phyloP scores from a whole-genome alignment of 441 rosid genomes.

The Geranium incanum region DNA sequence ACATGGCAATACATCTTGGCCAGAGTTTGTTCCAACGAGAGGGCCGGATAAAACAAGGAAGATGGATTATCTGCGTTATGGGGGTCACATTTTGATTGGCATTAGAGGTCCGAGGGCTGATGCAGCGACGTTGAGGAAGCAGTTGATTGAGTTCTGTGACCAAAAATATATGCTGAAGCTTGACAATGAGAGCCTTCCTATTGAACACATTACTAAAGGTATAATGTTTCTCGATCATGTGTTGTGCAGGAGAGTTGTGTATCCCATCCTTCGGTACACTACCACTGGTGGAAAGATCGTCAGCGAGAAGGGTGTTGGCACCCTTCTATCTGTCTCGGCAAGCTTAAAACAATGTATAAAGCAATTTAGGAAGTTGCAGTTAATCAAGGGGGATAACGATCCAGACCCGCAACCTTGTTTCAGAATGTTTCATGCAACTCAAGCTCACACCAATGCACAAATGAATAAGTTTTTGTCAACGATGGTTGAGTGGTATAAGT shows the following conservation, averaged over 20 bases:
- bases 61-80: constrained; percentile 77
- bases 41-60: constrained; percentile 93
- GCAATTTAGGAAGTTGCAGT: constrained; percentile 75
- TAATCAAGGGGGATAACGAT: constrained; percentile 85
- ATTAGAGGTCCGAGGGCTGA: constrained; percentile 90
- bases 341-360: constrained; percentile 86
- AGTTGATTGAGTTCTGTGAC: constrained; percentile 83
- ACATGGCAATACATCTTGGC: constrained; percentile 94
- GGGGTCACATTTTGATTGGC: constrained; percentile 89
- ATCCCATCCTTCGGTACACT: constrained; percentile 85
- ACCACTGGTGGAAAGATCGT: constrained; percentile 95
- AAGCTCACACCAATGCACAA: constrained; percentile 92
- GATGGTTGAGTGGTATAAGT: constrained; percentile 87
- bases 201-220: constrained; percentile 89
- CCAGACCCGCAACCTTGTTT: constrained; percentile 98
- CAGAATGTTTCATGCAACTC: constrained; percentile 93
- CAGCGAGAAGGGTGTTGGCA: constrained; percentile 94
- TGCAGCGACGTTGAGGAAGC: constrained; percentile 89
- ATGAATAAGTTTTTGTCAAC: constrained; percentile 86
- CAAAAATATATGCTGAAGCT: constrained; percentile 83
- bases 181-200: constrained; percentile 81
- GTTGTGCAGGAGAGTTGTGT: constrained; percentile 84
- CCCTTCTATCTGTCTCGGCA: constrained; percentile 81
- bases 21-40: constrained; percentile 91
- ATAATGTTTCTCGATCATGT: constrained; percentile 98